A percentile compares a stretch with the other conserved stretches of the same genome.
These are phyloP conservation scores for Lentinula sp. DNA, from an alignment of 768 basidiomycete species.

Conservation along the genomic window DNA sequence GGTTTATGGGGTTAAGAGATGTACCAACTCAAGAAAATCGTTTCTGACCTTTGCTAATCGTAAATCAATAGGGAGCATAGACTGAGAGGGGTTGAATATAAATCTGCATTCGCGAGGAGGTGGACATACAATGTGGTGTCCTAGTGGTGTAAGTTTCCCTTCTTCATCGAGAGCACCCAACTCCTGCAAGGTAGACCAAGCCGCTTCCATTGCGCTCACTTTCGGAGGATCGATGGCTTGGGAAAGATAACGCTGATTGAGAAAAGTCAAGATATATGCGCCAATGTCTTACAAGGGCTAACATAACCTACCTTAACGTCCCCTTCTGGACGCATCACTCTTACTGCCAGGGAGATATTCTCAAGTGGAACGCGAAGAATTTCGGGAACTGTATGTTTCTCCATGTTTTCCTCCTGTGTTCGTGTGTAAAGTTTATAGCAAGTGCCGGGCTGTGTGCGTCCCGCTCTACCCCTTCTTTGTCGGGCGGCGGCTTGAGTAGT, in stretches of 20 bases:
- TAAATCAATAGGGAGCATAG: constrained; percentile 83
- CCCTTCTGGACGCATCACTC: constrained; percentile 68
- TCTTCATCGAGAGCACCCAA: constrained; percentile 69
- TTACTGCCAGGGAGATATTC: constrained; percentile 73
- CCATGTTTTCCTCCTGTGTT: constrained; percentile 64
- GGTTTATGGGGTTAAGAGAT: not conserved
- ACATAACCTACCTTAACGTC: constrained; percentile 60
- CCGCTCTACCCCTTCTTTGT: constrained; percentile 87
- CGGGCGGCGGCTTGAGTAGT: constrained; percentile 71
- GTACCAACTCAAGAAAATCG: not conserved
- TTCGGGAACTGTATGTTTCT: constrained; percentile 74
- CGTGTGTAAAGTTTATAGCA: constrained; percentile 89
- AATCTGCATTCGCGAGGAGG: not conserved
- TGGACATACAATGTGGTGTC: constrained; percentile 61
- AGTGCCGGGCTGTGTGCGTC: constrained; percentile 72
- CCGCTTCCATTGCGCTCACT: constrained; percentile 65
- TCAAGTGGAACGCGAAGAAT: constrained; percentile 63
- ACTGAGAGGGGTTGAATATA: constrained; percentile 31
- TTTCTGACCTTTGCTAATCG: constrained; percentile 70
- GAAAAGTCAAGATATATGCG: not conserved
- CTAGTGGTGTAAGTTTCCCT: constrained; percentile 72
- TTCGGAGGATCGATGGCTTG: constrained; percentile 85
- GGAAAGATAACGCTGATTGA: constrained; percentile 49
- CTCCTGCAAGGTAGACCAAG: constrained; percentile 67
- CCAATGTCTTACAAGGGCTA: not conserved